phyloP scores from a whole-genome alignment of 2,329 filamentous ascomycete species.

The Hymenoscyphus infarciens region DNA sequence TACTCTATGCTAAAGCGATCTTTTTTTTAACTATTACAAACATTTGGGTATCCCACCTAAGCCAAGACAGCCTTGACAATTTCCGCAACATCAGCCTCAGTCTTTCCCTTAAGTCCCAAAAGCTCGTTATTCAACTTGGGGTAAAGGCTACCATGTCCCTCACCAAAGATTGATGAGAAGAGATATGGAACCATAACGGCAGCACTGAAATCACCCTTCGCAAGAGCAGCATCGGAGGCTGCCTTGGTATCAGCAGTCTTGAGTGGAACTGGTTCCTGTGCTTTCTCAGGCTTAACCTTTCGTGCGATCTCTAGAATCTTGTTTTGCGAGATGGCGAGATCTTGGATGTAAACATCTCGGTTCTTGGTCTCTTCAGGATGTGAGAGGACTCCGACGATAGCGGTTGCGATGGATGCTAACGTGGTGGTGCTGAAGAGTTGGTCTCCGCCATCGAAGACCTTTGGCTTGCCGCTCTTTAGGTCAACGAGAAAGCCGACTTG shows the following conservation, averaged over 20 bases:
- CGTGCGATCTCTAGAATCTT: constrained; percentile 36
- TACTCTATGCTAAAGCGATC: not conserved
- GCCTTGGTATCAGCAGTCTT: constrained; percentile 20
- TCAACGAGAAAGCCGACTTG: constrained; percentile 43
- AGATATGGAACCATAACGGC: constrained; percentile 37
- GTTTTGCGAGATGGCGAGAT: constrained; percentile 44
- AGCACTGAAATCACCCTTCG: constrained; percentile 29
- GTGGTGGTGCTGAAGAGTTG: constrained; percentile 46
- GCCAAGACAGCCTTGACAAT: constrained; percentile 20
- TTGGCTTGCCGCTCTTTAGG: constrained; percentile 39
- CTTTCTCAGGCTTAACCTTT: constrained; percentile 34
- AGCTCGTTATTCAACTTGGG: constrained; percentile 40
- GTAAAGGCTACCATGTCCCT: constrained; percentile 36
- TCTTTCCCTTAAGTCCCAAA: constrained; percentile 43
- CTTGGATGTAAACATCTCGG: constrained; percentile 44
- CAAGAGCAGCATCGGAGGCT: constrained; percentile 22
- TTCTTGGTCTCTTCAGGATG: constrained; percentile 53
- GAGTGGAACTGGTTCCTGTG: constrained; percentile 26
- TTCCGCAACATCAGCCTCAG: constrained; percentile 40
- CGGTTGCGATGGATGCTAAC: constrained; percentile 44
- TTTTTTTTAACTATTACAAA: not conserved
- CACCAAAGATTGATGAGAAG: constrained; percentile 34
- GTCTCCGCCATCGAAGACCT: constrained; percentile 50
- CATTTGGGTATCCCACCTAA: not conserved
- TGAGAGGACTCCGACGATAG: constrained; percentile 46